Conservation (phyloP, 2,329 filamentous ascomycete species). For the Paraconiothyrium brasiliense region DNA sequence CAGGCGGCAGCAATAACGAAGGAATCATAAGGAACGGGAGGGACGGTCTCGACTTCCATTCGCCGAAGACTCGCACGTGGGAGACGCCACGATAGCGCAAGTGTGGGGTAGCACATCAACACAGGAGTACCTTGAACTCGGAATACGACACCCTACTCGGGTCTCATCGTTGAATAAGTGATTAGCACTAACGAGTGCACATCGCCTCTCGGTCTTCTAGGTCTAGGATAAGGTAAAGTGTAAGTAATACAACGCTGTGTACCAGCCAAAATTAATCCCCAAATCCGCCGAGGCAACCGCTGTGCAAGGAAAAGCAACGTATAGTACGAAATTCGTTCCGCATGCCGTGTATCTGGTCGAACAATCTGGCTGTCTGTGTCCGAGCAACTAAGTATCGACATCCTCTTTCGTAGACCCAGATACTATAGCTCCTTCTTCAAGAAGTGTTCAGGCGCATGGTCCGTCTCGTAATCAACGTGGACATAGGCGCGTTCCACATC, state of each 20-base stretch:
- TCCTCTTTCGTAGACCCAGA: not conserved
- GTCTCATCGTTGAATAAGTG: not conserved
- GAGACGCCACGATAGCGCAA: slow-evolving; percentile 15
- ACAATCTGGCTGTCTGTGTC: not conserved
- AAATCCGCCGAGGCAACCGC: not conserved
- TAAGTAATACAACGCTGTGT: not conserved
- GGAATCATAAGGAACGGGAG: slow-evolving; percentile 13
- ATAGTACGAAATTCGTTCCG: not conserved
- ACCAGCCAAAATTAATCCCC: not conserved
- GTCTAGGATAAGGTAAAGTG: not conserved
- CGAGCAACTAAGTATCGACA: not conserved
- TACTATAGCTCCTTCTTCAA: slow-evolving; percentile 66
- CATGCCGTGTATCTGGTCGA: not conserved
- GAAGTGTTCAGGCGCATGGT: slow-evolving; percentile 87
- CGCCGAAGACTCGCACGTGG: slow-evolving; percentile 20
- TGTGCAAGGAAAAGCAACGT: slow-evolving; percentile 5
- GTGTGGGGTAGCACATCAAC: slow-evolving; percentile 22
- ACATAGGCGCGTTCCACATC: slow-evolving; percentile 95
- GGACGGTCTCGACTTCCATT: slow-evolving; percentile 21
- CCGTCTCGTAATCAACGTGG: slow-evolving; percentile 97
- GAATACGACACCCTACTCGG: not conserved
- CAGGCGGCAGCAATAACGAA: not conserved
- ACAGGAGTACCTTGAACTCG: not conserved
- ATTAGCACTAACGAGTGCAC: slow-evolving; percentile 8
- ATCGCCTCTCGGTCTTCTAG: not conserved